Base-by-base conservation (phyloP, 345 rosid genomes). In the Eucalyptus marginata region DNA sequence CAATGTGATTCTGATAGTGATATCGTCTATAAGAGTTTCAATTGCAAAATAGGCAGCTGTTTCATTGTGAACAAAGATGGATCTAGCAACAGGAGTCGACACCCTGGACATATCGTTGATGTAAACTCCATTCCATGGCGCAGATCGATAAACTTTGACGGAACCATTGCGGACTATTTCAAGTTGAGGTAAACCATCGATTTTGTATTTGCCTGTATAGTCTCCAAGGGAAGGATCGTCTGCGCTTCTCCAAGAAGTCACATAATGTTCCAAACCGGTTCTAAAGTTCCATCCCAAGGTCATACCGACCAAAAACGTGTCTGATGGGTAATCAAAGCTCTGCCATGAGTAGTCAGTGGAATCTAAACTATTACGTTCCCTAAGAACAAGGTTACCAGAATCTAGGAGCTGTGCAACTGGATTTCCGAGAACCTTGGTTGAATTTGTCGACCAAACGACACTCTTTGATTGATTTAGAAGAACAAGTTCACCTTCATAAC, bases 331-430 rank as follows among this genome's bases (percentile, higher is more conserved):
- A 76, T 36, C 46, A 76, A 76, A 76, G 13, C 47, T 76, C 13
- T 76, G 83, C 83, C 83, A 76, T 44, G 86, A 13, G 64, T 76
- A 94, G 10, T 62, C 89, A 49, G 40, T 5, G 40, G n/a, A 46
- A 5, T 68, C 56, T 33, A 2, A 68, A 40, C 49, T 76, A 7
- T n/a, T 51, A 5, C 2, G 3, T 5, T 91, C 92, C 79, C 86
- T 89, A 8, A 92, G 84, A 22, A 92, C 88, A 2, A 93, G 91
- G 58, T 93, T 93, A 24, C 94, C 93, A 16, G 40, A 40, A 40
- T 93, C 95, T 18, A 93, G 79, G 86, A 93, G 81, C 87, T 83
- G 90, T 7, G 90, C 88, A 31, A 89, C 88, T n/a, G 92, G 92
- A 83, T 87, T 86, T 25, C 7, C 20, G 7, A 81, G 71, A 13